These are phyloP conservation scores for Pichia sp. DNA, from an alignment of 1,139 yeast species.

Conservation along the genomic window DNA sequence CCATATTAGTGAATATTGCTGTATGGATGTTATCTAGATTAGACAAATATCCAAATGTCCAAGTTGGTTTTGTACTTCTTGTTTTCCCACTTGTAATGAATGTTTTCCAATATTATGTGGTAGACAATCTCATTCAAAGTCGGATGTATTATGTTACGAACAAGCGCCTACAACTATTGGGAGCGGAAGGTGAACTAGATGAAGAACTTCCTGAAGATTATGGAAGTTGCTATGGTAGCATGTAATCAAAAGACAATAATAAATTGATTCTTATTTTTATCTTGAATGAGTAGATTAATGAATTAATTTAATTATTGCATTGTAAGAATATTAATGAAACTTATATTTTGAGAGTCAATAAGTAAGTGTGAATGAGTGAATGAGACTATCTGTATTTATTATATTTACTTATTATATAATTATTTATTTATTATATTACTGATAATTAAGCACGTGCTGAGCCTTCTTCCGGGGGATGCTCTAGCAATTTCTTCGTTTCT, in stretches of 20 bases:
- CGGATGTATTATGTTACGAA: conserved; percentile 32
- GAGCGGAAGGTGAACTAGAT: neutral
- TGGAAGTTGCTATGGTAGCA: neutral
- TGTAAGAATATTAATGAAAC: too few species aligned
- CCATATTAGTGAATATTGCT: conserved; percentile 50
- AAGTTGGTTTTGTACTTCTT: conserved; percentile 81
- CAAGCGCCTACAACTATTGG: conserved; percentile 6
- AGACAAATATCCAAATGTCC: conserved; percentile 70
- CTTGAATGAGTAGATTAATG: too few species aligned
- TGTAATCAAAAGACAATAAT: neutral
- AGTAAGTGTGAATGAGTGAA: too few species aligned
- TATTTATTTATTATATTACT: too few species aligned
- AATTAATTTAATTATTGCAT: too few species aligned
- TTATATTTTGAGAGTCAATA: too few species aligned
- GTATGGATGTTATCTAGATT: conserved; percentile 69
- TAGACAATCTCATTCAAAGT: conserved; percentile 80
- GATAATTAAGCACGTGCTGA: too few species aligned
- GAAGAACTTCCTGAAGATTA: conserved; percentile 6
- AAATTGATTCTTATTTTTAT: too few species aligned
- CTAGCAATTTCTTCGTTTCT: too few species aligned
- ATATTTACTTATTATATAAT: too few species aligned
- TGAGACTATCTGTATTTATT: too few species aligned
- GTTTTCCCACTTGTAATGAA: conserved; percentile 76
- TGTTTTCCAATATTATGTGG: conserved; percentile 76
- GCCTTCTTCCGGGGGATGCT: too few species aligned